Evolutionary conservation across 1,139 yeast species (phyloP), one percentile per base, ranked within the genome.

Genomic region (Meyerozyma elateridarum): DNA sequence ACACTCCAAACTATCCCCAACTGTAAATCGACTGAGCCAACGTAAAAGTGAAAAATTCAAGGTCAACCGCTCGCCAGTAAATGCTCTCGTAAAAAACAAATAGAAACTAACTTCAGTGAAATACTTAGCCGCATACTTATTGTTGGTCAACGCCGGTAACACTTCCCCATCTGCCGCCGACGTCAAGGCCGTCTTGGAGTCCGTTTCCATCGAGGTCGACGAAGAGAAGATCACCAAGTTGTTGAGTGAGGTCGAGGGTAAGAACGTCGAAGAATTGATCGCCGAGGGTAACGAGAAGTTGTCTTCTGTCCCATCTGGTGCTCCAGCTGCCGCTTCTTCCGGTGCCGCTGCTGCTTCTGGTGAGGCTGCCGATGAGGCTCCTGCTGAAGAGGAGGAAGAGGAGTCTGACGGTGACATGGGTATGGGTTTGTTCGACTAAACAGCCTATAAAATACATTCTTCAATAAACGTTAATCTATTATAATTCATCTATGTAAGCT

Each of bases 231-330:
- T 91, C 70, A 69, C 79, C 60, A 72, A 84, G 61, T 83, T 91
- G 66, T 73, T 91, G 61, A 69, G 85, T 52, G 94, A 93, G 65
- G 80, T 91, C 58, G 89, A 85, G 70, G 98, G 97, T 71, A 91
- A 91, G 84, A 70, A 76, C 62, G 77, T 84, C 62, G 80, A 76
- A 52, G 96, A 88, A 72, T 82, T 91, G 73, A 82, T 91, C 55
- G 91, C 96, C 60, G 94, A 80, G 72, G 98, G 98, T 77, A 73
- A 85, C 68, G 72, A 79, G 70, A 91, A 91, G 79, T 84, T 91
- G 64, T 89, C 97, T 53, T 76, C 96, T 49, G 95, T 89, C 51
- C 97, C 98, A 72, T 62, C 96, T 64, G 98, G 95, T 70, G 96
- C 91, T 73, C 89, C 95, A 61, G 89, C 89, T 62, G 76, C 85